Evolutionary conservation across 1,284 basidiomycete species (phyloP).

Genomic region (Ceratobasidium sp.): DNA sequence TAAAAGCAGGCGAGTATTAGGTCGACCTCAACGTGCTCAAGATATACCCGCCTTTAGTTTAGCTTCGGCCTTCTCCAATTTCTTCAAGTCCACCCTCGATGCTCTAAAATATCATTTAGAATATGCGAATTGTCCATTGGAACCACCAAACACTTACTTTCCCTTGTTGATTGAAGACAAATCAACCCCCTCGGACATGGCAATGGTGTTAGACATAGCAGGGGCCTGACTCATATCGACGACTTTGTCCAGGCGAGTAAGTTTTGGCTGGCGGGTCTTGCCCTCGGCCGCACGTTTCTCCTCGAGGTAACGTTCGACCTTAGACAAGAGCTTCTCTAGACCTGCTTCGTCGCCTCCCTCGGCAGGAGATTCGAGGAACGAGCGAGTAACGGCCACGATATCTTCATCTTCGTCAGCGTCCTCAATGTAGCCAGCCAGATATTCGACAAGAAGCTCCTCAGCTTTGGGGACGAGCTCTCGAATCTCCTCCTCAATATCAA

Average conservation of each 20-base stretch:
- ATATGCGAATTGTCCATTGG: not conserved
- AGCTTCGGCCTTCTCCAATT: conserved; percentile 97
- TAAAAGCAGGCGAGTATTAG: not conserved
- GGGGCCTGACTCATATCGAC: conserved; percentile 90
- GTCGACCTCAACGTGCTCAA: not conserved
- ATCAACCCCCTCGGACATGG: conserved; percentile 85
- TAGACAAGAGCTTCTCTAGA: conserved; percentile 69
- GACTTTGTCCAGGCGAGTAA: conserved; percentile 77
- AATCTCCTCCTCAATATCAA: conserved; percentile 80
- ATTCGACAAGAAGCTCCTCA: conserved; percentile 92
- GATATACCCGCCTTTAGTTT: conserved; percentile 76
- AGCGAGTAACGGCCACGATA: conserved; percentile 77
- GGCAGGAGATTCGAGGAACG: conserved; percentile 74
- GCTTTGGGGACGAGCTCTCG: conserved; percentile 75
- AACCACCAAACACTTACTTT: conserved; percentile 67
- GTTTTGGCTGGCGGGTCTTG: conserved; percentile 61
- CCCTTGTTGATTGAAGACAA: conserved; percentile 93
- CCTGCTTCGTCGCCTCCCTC: conserved; percentile 61
- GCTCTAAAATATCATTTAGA: conserved; percentile 58
- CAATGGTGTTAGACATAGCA: conserved; percentile 85
- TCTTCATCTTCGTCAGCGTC: conserved; percentile 93
- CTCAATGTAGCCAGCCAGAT: conserved; percentile 90
- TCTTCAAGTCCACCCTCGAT: conserved; percentile 96
- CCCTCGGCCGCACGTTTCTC: conserved; percentile 66
- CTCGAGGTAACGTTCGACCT: conserved; percentile 67